Base-by-base conservation (phyloP, 371 early-diverging fungal species). In the Caulochytrium protostelioides region DNA sequence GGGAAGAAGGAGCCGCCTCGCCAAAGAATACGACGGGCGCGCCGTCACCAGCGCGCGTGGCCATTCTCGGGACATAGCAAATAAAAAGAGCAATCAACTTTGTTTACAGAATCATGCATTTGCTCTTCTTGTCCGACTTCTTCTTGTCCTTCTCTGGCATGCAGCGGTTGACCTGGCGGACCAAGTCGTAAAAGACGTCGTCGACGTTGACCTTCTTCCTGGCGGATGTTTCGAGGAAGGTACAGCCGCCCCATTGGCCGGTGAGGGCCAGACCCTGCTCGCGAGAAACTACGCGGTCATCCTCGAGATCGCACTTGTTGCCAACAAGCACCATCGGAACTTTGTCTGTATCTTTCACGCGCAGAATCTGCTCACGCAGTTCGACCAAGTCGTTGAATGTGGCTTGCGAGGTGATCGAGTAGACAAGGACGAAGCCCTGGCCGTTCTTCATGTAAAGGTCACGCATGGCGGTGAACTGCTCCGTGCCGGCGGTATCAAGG, bases 401-500 rank as follows among this genome's bases (percentile, higher is more conserved):
- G 19, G 76, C 70, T 46, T 62, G 59, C 28, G 76, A 76, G 25
- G 79, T 79, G 43, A 84, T 80, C 26, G 76, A 74, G 56, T 75
- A 84, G n/a, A 79, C 80, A 23, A 84, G 54, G 22, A 82, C 61
- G 43, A 84, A 84, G 3, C 85, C 86, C 40, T 82, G 78, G 1
- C 86, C 86, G 43, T 76, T 81, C 42, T 81, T 80, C 80, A 85
- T 80, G 47, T 83, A 83, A 7, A 83, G 57, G 52, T 85, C 86
- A 27, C 83, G 72, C 79, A 83, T 81, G 2, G 83, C 83, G 22
- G 83, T 81, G 41, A 82, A 82, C 57, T 82, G 85, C 50, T 84
- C 85, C 36, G 59, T 59, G 41, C 60, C 64, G 8, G 84, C 84
- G 20, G 84, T 84, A 55, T 84, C 84, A 30, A 84, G 57, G 38